Evolutionary conservation across 2,329 filamentous ascomycete genomes (phyloP), one percentile per base, ranked within the genome.

Genomic region (Esteya vermicola): DNA sequence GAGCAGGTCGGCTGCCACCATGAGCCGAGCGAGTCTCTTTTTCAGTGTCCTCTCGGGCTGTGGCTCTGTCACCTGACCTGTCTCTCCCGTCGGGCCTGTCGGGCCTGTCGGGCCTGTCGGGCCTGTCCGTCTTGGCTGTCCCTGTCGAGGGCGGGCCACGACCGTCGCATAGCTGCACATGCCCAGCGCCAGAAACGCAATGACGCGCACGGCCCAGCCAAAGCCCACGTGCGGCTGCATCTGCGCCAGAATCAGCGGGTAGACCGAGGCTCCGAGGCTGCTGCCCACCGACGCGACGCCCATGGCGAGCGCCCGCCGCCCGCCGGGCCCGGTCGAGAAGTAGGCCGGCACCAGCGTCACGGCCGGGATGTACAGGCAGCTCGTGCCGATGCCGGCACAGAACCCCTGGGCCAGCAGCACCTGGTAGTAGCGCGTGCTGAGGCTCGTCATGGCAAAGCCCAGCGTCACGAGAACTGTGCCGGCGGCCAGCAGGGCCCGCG

Each of bases 401-500:
- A 63, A 38, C 6, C 55, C 60, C 45, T 63, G 59, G 1, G 58
- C 52, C 12, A 63, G 52, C 27, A 63, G 42, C 21, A 62, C 43
- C 20, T 63, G 65, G 50, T 60, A 69, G 50, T 65, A 69, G 18
- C 55, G 44, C 0, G 54, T 57, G 48, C 57, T 61, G 21, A 70
- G 51, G n/a, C 59, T 63, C 3, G 59, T 57, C 55, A 68, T 61
- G 50, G 69, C 62, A 45, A 63, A 50, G 36, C 63, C 64, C 28
- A 62, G 41, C 21, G 58, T 50, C 41, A 62, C 52, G 33, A 62
- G 52, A 27, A 56, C 46, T 4, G 57, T 49, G 6, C 62, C 62
- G 14, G 42, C 43, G 22, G 51, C 43, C 36, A 68, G 50, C 31
- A 63, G 51, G 30, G 50, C 44, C 13, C 57, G 53, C 43, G 59